These are phyloP conservation scores for Setaria viridis DNA, from an alignment of 202 grass and related monocot species.

Conservation along the genomic window DNA sequence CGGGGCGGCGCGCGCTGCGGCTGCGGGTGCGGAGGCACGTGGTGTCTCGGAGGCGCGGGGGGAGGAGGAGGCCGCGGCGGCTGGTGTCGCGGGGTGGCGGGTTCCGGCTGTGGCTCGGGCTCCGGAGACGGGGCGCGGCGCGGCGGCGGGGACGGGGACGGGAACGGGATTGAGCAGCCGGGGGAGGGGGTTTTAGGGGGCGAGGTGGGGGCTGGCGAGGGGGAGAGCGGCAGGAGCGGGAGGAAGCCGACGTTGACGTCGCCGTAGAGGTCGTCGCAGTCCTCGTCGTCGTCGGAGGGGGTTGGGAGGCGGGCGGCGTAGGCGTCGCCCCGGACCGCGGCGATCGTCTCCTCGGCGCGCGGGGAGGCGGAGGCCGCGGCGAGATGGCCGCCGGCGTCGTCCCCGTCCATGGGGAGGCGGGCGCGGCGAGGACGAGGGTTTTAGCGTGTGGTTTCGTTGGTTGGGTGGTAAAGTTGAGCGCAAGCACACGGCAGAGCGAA, in stretches of 20 bases:
- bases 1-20: background rate
- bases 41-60: conserved; percentile 1
- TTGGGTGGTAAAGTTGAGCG: conserved; percentile 28
- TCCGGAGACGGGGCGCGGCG: background rate
- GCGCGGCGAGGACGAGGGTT: conserved; percentile 34
- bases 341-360: conserved; percentile 30
- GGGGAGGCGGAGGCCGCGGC: conserved; percentile 4
- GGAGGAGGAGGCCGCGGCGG: background rate
- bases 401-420: conserved; percentile 37
- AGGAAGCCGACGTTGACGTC: conserved; percentile 57
- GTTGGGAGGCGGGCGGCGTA: background rate
- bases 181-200: conserved; percentile 47
- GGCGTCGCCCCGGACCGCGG: conserved; percentile 36
- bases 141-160: conserved; percentile 2
- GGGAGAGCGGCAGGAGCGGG: conserved; percentile 42
- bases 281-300: conserved; percentile 11
- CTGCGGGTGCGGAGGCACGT: conserved; percentile 2
- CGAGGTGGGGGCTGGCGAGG: conserved; percentile 10
- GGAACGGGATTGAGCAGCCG: background rate
- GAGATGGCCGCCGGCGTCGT: conserved; percentile 17
- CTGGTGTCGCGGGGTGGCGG: conserved; percentile 18
- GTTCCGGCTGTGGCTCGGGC: background rate
- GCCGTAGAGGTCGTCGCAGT: conserved; percentile 65
- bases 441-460: conserved; percentile 14
- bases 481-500: conserved; percentile 3